Base-by-base conservation (phyloP, 352 stramenopile species). In the Globisporangium heterothallicum region DNA sequence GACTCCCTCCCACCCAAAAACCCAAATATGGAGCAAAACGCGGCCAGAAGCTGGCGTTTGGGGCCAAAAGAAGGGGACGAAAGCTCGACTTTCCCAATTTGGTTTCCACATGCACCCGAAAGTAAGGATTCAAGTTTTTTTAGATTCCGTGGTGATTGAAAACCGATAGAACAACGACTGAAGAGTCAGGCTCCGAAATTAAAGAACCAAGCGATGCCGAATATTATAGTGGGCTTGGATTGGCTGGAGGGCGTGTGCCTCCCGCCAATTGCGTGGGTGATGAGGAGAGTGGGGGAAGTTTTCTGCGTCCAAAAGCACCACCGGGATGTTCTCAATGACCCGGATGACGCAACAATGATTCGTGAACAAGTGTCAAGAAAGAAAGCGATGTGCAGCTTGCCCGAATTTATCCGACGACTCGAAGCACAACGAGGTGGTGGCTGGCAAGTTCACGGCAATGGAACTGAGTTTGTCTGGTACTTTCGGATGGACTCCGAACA, bases 101-200 rank as follows among this genome's bases (percentile, higher is more conserved):
- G 14, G 12, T 32, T 26, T 8, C 2, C 1, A 5, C 16, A 6
- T 18, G 6, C 2, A 4, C 4, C 46, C 46, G 18, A 53, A 42
- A 43, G 4, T 16, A 43, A 53, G 30, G 5, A 53, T 56, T 56
- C 24, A 56, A 56, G 40, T 56, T 56, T 56, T 56, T 56, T 56
- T 47, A 27, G 32, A 36, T 7, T n/a, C n/a, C n/a, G n/a, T n/a
- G n/a, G n/a, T n/a, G n/a, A n/a, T n/a, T n/a, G n/a, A n/a, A n/a
- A n/a, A n/a, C n/a, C n/a, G n/a, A n/a, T n/a, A n/a, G n/a, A 12
- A 50, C 10, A 5, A 12, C 14, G 4, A 18, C n/a, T n/a, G 26
- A 40, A 35, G 7, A 38, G n/a, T 24, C 16, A 13, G 2, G 10
- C 36, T 32, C 46, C 46, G 6, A 56, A 38, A 56, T n/a, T 56